Percentiles rank a stretch among this genome's conserved stretches.
Evolutionary conservation across 768 basidiomycete genomes (phyloP).

Genomic region (Termitomyces titanicus): DNA sequence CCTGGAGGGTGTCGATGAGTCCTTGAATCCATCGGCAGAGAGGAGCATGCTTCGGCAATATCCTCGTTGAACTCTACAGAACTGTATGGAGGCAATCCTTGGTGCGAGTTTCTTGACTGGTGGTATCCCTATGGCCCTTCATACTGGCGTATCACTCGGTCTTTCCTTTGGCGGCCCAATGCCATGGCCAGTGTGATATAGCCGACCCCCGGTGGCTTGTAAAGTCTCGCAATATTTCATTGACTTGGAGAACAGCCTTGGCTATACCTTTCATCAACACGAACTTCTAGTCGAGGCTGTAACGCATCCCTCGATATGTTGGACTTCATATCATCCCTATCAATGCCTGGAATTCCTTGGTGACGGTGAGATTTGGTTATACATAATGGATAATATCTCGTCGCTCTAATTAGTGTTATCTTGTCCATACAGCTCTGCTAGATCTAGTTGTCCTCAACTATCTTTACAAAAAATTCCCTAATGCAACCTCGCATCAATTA

Average conservation of each 20-base stretch:
- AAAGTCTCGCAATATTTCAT: constrained; percentile 45
- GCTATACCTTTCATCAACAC: constrained; percentile 66
- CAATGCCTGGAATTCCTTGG: constrained; percentile 88
- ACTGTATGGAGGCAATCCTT: constrained; percentile 84
- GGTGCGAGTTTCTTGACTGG: constrained; percentile 76
- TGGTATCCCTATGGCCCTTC: constrained; percentile 66
- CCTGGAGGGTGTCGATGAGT: constrained; percentile 35
- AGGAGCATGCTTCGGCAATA: constrained; percentile 43
- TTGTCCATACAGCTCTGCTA: constrained; percentile 49
- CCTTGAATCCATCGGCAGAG: constrained; percentile 13
- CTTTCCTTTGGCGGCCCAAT: constrained; percentile 69
- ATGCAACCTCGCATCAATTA: constrained; percentile 73
- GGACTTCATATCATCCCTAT: constrained; percentile 55
- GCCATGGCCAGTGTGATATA: constrained; percentile 66
- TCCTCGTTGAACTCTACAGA: constrained; percentile 72
- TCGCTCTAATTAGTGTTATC: background rate
- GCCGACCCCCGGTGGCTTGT: constrained; percentile 24
- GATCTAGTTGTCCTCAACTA: constrained; percentile 71
- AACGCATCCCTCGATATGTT: constrained; percentile 77
- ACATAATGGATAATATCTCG: background rate
- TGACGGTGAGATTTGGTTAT: constrained; percentile 56
- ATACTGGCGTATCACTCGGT: constrained; percentile 58
- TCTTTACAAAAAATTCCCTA: constrained; percentile 65
- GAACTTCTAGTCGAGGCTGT: constrained; percentile 70
- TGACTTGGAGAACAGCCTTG: constrained; percentile 57